Evolutionary conservation across 805 yeast genomes (phyloP), one percentile per base, ranked within the genome.

Genomic region (Komagataella mondaviorum): DNA sequence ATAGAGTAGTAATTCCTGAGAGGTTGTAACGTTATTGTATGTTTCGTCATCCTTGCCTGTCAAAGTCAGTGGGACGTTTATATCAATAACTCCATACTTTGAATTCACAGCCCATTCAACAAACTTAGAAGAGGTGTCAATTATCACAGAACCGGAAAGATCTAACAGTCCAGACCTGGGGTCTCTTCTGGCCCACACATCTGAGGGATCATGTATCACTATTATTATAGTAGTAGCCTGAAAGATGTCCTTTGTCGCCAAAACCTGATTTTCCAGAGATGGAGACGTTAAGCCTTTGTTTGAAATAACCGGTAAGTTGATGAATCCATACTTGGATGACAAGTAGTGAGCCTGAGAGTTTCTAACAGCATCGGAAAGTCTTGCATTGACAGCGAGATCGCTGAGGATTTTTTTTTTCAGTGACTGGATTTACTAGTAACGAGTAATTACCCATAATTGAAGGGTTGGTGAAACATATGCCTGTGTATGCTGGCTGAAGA

Each of bases 151-250:
- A 0, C 85, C 77, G 48, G 78, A 75, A 14, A 89, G 72, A 55
- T 87, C 88, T 44, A 91, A 77, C 49, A 77, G 72, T 6, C 98
- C 98, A 7, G 85, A 79, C 4, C 81, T 65, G 0, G 96, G 87
- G 62, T 88, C 89, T 45, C 83, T 70, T 56, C 83, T 80, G 1
- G 95, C 96, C 96, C 96, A 89, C 6, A 93, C 75, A 53, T 88
- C 90, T 6, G 96, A 87, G 2, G 97, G 88, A 60, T 90, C 98
- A 65, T 90, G 98, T 17, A 90, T 79, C 6, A 87, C 63, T 6
- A 91, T 69, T 7, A 89, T 68, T 5, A 90, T 65, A 6, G 84
- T 78, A n/a, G 78, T 75, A 44, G 81, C 69, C 10, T 77, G 76
- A 62, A 79, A 79, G 23, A 90, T 75, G 51, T 79, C 75, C 8